Base-by-base conservation (phyloP, 192 early-diverging fungal genomes). In the Backusella tarrabulga region DNA sequence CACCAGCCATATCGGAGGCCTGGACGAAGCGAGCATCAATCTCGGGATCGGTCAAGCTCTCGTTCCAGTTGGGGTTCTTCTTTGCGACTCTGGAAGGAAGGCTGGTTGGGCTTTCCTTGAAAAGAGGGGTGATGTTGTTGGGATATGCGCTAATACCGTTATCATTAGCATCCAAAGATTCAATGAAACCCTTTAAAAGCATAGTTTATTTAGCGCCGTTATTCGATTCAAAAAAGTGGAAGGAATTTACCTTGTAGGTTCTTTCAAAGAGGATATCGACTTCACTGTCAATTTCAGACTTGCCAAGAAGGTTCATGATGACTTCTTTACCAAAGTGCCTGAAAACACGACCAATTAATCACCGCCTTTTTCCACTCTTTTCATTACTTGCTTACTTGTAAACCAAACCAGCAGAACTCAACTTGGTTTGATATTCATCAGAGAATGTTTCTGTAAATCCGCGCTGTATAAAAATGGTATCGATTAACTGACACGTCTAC, bases 1-100 rank as follows among this genome's bases (percentile, higher is more conserved):
- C 76, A 19, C 97, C 97, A n/a, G 93, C 88, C 85, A 97, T 83
- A 3, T 77, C 88, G 23, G 95, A 88, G 15, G 90, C 93, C 76
- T 90, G 85, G 44, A 85, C 77, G 76, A 94, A 94, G 63, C 84
- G 86, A 32, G 77, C 75, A 74, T 95, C 90, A 54, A 94, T 86
- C 76, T 93, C 89, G 36, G 86, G 85, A 78, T 96, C 93, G 63
- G 79, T 63, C 26, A 81, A 40, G 50, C 87, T 84, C 81, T 97
- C 88, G 82, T 98, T 98, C 96, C 96, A 98, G 89, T 93, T 93
- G 26, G 97, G 97, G 83, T 99, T 99, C 75, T 98, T 87, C 29
- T 89, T 90, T 4, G 86, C 87, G 42, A 99, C 95, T 38, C 96
- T 90, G 6, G 90, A 78, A n/a, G 92, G 87, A 32, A 97, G 84